Evolutionary conservation across 2,329 filamentous ascomycete genomes (phyloP), one percentile per base, ranked within the genome.

Genomic region (Arthrinium puccinioides): DNA sequence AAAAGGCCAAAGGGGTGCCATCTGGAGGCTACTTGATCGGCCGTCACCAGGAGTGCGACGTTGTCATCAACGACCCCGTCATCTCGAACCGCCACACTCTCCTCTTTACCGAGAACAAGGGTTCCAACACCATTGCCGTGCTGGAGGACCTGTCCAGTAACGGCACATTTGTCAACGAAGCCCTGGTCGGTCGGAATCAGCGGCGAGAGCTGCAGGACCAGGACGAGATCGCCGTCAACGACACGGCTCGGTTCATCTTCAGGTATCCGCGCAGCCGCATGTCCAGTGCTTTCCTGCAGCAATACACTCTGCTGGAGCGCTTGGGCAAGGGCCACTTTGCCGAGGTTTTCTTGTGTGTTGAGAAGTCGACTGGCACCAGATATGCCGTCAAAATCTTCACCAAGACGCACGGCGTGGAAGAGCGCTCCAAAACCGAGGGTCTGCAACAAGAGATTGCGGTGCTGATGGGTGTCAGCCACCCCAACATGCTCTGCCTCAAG

Each of bases 311-410:
- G 11, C 71, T 87, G 21, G 81, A 92, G 48, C 86, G 88, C 56
- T 76, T 97, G 9, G 92, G 90, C 50, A 94, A 95, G 60, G 90
- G 90, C 4, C 89, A 96, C 55, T 97, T 96, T 57, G 92, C 89
- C 24, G 87, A 90, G 15, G 90, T 97, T 16, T 94, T 92, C 55
- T 69, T 94, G 3, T 95, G 89, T 51, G 76, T 92, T 2, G 89
- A 98, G 59, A 90, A 89, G 55, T 73, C 76, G 14, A 84, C 81
- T 0, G 94, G 92, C 7, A 74, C 80, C 49, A 78, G 84, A 38
- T 97, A 81, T 58, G 92, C 92, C 4, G 92, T 95, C 54, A 98
- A 98, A 67, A 82, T 92, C 41, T 97, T 98, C 55, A 88, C 87
- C 51, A 92, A 87, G 63, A 80, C 84, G 5, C 72, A 81, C 3